phyloP scores from a whole-genome alignment of 2,329 filamentous ascomycete genomes.

The Colletotrichum sojae region DNA sequence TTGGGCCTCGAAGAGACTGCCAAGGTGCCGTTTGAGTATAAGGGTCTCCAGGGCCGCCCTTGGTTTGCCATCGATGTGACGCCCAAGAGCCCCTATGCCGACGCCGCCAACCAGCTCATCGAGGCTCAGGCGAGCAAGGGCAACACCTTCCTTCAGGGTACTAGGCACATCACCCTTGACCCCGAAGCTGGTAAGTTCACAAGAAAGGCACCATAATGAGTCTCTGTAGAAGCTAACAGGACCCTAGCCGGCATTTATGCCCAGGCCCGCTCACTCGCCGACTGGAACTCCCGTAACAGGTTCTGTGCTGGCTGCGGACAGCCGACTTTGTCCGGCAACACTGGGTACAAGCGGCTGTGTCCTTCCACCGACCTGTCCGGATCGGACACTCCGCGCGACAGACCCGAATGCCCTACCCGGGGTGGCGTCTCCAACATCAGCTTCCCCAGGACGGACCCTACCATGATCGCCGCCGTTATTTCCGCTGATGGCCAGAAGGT shows the following conservation, averaged over 20 bases:
- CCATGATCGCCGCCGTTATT: slow-evolving; percentile 94
- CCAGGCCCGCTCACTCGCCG: slow-evolving; percentile 87
- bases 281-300: slow-evolving; percentile 94
- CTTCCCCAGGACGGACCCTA: slow-evolving; percentile 94
- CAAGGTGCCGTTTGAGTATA: slow-evolving; percentile 68
- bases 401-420: slow-evolving; percentile 83
- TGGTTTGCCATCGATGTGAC: slow-evolving; percentile 94
- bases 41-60: slow-evolving; percentile 82
- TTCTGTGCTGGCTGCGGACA: slow-evolving; percentile 93
- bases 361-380: slow-evolving; percentile 76
- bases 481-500: slow-evolving; percentile 83
- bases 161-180: slow-evolving; percentile 72
- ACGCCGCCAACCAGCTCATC: slow-evolving; percentile 68
- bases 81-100: slow-evolving; percentile 74
- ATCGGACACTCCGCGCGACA: slow-evolving; percentile 62
- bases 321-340: slow-evolving; percentile 83
- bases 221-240: slow-evolving; percentile 30
- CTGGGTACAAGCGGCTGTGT: slow-evolving; percentile 85
- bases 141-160: slow-evolving; percentile 75
- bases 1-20: slow-evolving; percentile 82
- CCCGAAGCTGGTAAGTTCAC: slow-evolving; percentile 70
- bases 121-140: slow-evolving; percentile 66
- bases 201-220: no score
- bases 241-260: slow-evolving; percentile 86
- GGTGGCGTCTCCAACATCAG: slow-evolving; percentile 89